phyloP scores from a whole-genome alignment of 306 rosid species.

The Fagus crenata region DNA sequence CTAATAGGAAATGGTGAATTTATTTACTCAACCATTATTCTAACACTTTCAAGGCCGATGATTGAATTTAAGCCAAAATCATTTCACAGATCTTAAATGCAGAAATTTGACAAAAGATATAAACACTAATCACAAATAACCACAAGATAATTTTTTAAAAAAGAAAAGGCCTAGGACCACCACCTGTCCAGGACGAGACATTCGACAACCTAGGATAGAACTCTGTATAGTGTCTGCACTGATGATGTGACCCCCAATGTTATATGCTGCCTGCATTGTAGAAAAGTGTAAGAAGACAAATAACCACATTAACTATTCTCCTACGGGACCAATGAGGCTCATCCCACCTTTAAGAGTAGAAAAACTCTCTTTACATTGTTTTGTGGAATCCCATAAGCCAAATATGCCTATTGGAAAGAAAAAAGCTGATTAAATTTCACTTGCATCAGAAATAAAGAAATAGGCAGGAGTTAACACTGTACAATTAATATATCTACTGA shows the following conservation, averaged over 20 bases:
- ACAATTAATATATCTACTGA: slow-evolving; percentile 10
- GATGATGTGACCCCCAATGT: slow-evolving; percentile 82
- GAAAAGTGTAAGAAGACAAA: slow-evolving; percentile 29
- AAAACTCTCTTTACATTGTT: slow-evolving; percentile 75
- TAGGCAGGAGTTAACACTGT: slow-evolving; percentile 12
- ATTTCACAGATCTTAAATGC: not conserved
- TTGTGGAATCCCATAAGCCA: slow-evolving; percentile 96
- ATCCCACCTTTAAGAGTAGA: slow-evolving; percentile 81
- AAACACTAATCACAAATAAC: not conserved
- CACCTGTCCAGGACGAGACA: slow-evolving; percentile 97
- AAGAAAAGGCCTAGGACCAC: slow-evolving; percentile 11
- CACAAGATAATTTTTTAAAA: not conserved
- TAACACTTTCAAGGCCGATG: not conserved
- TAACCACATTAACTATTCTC: slow-evolving; percentile 3
- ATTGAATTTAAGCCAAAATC: not conserved
- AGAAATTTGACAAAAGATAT: not conserved
- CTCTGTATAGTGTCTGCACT: slow-evolving; percentile 86
- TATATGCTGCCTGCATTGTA: slow-evolving; percentile 87
- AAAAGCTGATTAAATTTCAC: slow-evolving; percentile 20
- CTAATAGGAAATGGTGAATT: no score
- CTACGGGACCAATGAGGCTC: slow-evolving; percentile 15
- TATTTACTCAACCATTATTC: no score
- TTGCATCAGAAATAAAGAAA: slow-evolving; percentile 17
- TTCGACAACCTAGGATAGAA: slow-evolving; percentile 74
- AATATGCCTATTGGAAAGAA: slow-evolving; percentile 68